Conservation (phyloP, 2,329 filamentous ascomycete genomes). For the Thielaviopsis ethacetica region DNA sequence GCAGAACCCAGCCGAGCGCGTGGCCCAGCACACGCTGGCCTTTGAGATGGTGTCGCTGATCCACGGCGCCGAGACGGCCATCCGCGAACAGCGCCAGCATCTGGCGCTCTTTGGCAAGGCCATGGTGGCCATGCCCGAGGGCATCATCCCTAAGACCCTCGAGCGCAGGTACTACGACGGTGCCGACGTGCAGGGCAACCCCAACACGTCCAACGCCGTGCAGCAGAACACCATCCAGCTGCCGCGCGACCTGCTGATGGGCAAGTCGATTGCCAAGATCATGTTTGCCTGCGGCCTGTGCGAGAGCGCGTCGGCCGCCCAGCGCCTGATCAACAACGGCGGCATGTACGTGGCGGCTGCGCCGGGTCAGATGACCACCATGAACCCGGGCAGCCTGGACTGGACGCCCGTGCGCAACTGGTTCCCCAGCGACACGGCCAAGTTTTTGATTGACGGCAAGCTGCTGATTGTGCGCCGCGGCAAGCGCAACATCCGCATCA, state of each 20-base stretch:
- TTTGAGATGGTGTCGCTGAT: slow-evolving; percentile 66
- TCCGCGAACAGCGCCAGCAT: slow-evolving; percentile 42
- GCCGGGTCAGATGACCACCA: slow-evolving; percentile 23
- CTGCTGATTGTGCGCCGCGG: slow-evolving; percentile 45
- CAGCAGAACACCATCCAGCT: slow-evolving; percentile 40
- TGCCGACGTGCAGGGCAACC: slow-evolving; percentile 9
- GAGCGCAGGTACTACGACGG: slow-evolving; percentile 8
- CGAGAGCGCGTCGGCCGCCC: slow-evolving; percentile 37
- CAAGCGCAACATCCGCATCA: slow-evolving; percentile 45
- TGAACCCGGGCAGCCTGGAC: slow-evolving; percentile 34
- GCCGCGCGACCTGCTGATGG: slow-evolving; percentile 37
- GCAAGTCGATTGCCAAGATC: slow-evolving; percentile 40
- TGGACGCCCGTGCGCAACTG: slow-evolving; percentile 47
- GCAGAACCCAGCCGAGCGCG: slow-evolving; percentile 49
- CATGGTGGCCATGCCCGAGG: slow-evolving; percentile 6
- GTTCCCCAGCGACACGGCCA: slow-evolving; percentile 37
- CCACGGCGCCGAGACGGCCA: slow-evolving; percentile 52
- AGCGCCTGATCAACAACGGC: slow-evolving; percentile 36
- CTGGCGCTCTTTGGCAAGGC: slow-evolving; percentile 28
- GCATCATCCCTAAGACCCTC: slow-evolving; percentile 7
- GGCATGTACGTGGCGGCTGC: slow-evolving; percentile 45
- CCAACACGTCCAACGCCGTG: slow-evolving; percentile 27
- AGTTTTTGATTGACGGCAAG: slow-evolving; percentile 43
- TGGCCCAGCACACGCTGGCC: slow-evolving; percentile 72
- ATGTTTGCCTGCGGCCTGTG: slow-evolving; percentile 44